Conservation (phyloP, 2,329 filamentous ascomycete genomes). For the Calonectria hongkongensis region DNA sequence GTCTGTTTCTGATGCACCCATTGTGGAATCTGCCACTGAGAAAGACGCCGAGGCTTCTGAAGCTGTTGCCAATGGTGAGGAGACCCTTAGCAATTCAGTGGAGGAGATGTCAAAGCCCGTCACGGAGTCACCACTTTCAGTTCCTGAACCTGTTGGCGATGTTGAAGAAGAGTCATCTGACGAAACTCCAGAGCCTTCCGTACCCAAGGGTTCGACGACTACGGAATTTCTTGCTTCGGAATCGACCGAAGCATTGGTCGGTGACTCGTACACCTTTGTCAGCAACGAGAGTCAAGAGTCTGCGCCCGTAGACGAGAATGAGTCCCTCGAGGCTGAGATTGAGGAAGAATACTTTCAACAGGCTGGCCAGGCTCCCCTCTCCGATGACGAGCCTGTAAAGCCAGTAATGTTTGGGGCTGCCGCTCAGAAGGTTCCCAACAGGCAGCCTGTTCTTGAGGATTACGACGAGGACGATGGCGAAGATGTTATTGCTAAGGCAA, state of each 20-base stretch:
- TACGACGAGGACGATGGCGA: conserved; percentile 58
- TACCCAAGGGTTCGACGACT: conserved; percentile 44
- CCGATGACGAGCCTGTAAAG: conserved; percentile 63
- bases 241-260: conserved; percentile 53
- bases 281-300: conserved; percentile 56
- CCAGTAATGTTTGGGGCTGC: conserved; percentile 70
- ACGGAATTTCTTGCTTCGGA: conserved; percentile 52
- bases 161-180: conserved; percentile 44
- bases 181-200: conserved; percentile 35
- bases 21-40: conserved; percentile 38
- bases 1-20: conserved; percentile 31
- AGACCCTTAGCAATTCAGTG: conserved; percentile 40
- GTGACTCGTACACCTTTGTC: conserved; percentile 50
- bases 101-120: conserved; percentile 46
- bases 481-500: conserved; percentile 61
- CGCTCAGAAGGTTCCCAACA: conserved; percentile 69
- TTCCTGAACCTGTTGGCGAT: conserved; percentile 49
- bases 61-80: conserved; percentile 39
- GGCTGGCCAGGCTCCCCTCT: conserved; percentile 50
- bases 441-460: conserved; percentile 70
- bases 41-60: conserved; percentile 38
- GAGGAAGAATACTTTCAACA: conserved; percentile 51
- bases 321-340: conserved; percentile 52
- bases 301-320: conserved; percentile 49
- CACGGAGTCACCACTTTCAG: conserved; percentile 44